These are phyloP conservation scores for Schwanniomyces sp. DNA, from an alignment of 805 yeast genomes.

Conservation along the genomic window DNA sequence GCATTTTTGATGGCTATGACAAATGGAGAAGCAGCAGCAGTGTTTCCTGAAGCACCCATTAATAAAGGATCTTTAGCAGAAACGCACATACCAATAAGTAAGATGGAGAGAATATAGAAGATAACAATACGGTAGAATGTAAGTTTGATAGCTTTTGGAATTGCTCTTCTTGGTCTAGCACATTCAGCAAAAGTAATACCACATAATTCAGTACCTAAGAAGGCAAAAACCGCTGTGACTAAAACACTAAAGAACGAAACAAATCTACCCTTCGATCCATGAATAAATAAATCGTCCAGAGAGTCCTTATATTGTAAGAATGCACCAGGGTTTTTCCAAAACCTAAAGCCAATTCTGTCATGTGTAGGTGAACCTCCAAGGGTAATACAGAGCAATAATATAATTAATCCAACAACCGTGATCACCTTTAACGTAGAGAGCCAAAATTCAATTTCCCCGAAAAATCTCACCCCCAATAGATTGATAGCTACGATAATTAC, in stretches of 20 bases:
- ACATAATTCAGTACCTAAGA: conserved; percentile 66
- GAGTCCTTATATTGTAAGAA: conserved; percentile 48
- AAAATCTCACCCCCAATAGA: conserved; percentile 50
- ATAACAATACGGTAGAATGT: conserved; percentile 68
- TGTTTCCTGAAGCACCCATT: conserved; percentile 49
- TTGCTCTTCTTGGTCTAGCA: conserved; percentile 59
- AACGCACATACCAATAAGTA: conserved; percentile 68
- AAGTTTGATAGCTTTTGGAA: conserved; percentile 70
- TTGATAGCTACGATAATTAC: conserved; percentile 42
- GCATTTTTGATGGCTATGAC: conserved; percentile 78
- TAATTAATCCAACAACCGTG: conserved; percentile 65
- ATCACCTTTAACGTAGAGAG: conserved; percentile 63
- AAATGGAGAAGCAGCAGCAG: conserved; percentile 80
- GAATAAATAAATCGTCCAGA: conserved; percentile 31
- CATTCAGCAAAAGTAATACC: conserved; percentile 78
- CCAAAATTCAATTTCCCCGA: conserved; percentile 63
- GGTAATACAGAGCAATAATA: conserved; percentile 62
- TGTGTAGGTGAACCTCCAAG: conserved; percentile 78
- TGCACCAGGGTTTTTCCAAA: conserved; percentile 71
- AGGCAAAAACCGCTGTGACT: conserved; percentile 69
- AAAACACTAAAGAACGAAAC: conserved; percentile 62
- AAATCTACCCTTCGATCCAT: conserved; percentile 53
- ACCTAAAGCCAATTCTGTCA: conserved; percentile 72
- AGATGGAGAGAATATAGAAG: conserved; percentile 61
- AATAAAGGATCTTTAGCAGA: conserved; percentile 55